Conservation (phyloP, 2,329 filamentous ascomycete species). For the Blumeria hordei region DNA sequence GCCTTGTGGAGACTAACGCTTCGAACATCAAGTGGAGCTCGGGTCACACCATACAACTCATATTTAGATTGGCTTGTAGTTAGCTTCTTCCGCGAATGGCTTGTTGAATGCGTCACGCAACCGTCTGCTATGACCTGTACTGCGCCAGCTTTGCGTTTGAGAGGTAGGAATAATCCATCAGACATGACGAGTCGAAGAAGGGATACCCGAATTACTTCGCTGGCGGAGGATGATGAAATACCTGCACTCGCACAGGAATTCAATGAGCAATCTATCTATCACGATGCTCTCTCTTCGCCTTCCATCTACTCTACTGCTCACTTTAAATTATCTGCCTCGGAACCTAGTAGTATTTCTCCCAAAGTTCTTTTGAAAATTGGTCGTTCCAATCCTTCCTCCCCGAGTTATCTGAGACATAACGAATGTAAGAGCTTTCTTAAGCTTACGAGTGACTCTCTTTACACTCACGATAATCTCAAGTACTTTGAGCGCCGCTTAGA, state of each 20-base stretch:
- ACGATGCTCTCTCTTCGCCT: slow-evolving; percentile 8
- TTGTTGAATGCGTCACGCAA: slow-evolving; percentile 70
- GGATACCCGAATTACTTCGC: slow-evolving; percentile 3
- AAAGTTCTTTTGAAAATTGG: slow-evolving; percentile 2
- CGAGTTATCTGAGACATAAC: slow-evolving; percentile 54
- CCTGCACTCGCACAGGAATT: slow-evolving; percentile 1
- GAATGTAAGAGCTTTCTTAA: slow-evolving; percentile 83
- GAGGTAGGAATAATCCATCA: not conserved
- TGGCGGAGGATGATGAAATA: not conserved
- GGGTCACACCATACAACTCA: slow-evolving; percentile 52
- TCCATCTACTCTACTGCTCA: slow-evolving; percentile 1
- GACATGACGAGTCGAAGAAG: no score
- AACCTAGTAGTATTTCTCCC: slow-evolving; percentile 15
- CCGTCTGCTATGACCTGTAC: slow-evolving; percentile 21
- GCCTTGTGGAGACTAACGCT: slow-evolving; percentile 63
- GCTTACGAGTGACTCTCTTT: slow-evolving; percentile 46
- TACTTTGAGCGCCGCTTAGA: slow-evolving; percentile 72
- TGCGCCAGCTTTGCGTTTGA: slow-evolving; percentile 18
- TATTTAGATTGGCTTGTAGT: slow-evolving; percentile 82
- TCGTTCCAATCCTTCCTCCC: slow-evolving; percentile 29
- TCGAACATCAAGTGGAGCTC: slow-evolving; percentile 51
- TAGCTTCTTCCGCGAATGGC: slow-evolving; percentile 74
- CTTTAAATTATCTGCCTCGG: slow-evolving; percentile 9
- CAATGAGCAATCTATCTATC: slow-evolving; percentile 3
- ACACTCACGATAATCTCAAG: slow-evolving; percentile 64